Conservation (phyloP, 768 basidiomycete genomes). For the Leccinum subgranulosum region DNA sequence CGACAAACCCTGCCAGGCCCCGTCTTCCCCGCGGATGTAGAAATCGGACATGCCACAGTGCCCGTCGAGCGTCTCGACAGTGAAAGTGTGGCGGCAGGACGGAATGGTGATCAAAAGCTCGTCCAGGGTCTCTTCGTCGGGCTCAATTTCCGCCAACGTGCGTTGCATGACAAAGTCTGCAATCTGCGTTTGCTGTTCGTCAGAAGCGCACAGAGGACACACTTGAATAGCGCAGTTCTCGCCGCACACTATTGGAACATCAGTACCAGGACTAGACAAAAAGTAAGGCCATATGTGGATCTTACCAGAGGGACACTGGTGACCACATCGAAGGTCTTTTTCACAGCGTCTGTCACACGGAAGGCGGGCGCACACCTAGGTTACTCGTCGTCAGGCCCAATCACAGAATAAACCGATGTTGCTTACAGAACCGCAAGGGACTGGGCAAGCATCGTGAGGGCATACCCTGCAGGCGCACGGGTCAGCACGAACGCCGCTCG, state of each 20-base stretch:
- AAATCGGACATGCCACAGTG: conserved; percentile 48
- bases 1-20: conserved; percentile 42
- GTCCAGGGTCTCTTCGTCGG: conserved; percentile 38
- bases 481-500: neutral
- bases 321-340: conserved; percentile 52
- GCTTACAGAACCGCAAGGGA: conserved; percentile 69
- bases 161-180: conserved; percentile 61
- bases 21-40: conserved; percentile 38
- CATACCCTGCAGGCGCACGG: conserved; percentile 41
- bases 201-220: conserved; percentile 50
- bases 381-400: neutral
- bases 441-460: conserved; percentile 50
- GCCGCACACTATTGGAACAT: conserved; percentile 52
- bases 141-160: conserved; percentile 46
- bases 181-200: conserved; percentile 36
- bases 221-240: conserved; percentile 56
- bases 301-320: conserved; percentile 65
- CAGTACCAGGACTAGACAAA: neutral
- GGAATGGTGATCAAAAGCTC: conserved; percentile 60
- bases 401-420: neutral
- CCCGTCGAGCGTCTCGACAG: conserved; percentile 69
- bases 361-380: conserved; percentile 58
- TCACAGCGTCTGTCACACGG: conserved; percentile 60
- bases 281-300: neutral
- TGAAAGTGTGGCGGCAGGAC: conserved; percentile 62